These are phyloP conservation scores for Rhodocollybia butyracea DNA, from an alignment of 768 basidiomycete species.

Conservation along the genomic window DNA sequence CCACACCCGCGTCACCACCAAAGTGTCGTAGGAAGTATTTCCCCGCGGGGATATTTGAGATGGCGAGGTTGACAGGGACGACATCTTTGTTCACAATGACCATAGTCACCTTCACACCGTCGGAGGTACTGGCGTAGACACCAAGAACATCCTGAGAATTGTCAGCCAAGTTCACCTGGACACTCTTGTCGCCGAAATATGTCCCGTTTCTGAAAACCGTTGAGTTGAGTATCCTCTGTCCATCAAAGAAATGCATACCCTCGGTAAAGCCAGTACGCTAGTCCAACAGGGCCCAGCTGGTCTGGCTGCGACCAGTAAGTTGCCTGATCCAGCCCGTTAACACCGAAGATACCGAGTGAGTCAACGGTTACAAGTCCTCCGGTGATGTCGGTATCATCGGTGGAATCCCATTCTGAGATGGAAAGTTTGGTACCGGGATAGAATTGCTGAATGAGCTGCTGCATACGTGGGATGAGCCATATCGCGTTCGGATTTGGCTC, in stretches of 20 bases:
- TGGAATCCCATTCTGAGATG: slow-evolving; percentile 49
- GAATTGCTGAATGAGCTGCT: slow-evolving; percentile 41
- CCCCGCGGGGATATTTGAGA: slow-evolving; percentile 44
- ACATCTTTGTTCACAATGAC: slow-evolving; percentile 52
- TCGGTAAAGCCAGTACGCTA: slow-evolving; percentile 56
- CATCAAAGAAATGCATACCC: slow-evolving; percentile 31
- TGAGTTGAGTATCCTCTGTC: background rate
- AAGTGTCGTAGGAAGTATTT: slow-evolving; percentile 54
- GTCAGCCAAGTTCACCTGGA: slow-evolving; percentile 40
- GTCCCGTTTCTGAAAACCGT: slow-evolving; percentile 35
- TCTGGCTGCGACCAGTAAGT: slow-evolving; percentile 52
- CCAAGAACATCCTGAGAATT: slow-evolving; percentile 39
- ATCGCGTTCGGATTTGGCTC: slow-evolving; percentile 44
- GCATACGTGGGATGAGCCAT: slow-evolving; percentile 47
- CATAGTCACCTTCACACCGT: slow-evolving; percentile 34
- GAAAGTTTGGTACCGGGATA: slow-evolving; percentile 57
- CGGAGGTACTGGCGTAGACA: slow-evolving; percentile 43
- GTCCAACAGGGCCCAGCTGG: slow-evolving; percentile 44
- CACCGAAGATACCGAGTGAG: slow-evolving; percentile 48
- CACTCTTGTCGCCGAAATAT: slow-evolving; percentile 41
- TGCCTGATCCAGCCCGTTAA: slow-evolving; percentile 44
- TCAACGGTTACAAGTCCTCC: slow-evolving; percentile 54
- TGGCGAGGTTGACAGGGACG: slow-evolving; percentile 34
- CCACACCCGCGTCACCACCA: slow-evolving; percentile 48
- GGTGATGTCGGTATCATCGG: slow-evolving; percentile 46